These are phyloP conservation scores for Trichopus zeylanicus DNA, from an alignment of 116 monocot species.

Conservation along the genomic window DNA sequence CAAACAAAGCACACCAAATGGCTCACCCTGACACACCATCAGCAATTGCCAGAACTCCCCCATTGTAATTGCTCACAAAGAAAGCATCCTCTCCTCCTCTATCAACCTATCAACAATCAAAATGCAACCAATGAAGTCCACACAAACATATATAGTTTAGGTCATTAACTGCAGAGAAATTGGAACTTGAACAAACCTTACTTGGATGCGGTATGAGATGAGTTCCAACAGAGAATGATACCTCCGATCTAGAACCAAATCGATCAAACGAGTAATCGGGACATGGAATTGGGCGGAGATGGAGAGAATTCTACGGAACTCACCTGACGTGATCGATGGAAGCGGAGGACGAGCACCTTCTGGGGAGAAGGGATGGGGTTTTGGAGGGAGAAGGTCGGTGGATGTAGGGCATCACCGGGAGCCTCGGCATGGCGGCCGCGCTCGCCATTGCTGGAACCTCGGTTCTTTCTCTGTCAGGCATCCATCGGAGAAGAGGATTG, in stretches of 20 bases:
- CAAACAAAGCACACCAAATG: neutral
- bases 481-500: no score
- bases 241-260: constrained; percentile 43
- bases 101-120: constrained; percentile 35
- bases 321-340: neutral
- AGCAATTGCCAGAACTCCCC: constrained; percentile 77
- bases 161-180: neutral
- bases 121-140: neutral
- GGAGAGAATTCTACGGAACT: no score
- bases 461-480: no score
- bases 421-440: no score
- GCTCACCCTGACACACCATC: constrained; percentile 93
- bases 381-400: neutral
- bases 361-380: neutral
- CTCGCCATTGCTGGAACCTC: no score
- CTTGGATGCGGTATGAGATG: constrained; percentile 81
- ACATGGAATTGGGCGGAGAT: no score
- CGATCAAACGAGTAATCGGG: neutral
- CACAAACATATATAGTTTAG: neutral
- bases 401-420: no score
- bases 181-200: constrained; percentile 39
- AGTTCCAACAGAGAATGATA: constrained; percentile 56
- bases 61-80: constrained; percentile 49
- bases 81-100: constrained; percentile 93
- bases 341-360: neutral